Evolutionary conservation across 345 rosid species (phyloP).

Genomic region (Viola odorata): DNA sequence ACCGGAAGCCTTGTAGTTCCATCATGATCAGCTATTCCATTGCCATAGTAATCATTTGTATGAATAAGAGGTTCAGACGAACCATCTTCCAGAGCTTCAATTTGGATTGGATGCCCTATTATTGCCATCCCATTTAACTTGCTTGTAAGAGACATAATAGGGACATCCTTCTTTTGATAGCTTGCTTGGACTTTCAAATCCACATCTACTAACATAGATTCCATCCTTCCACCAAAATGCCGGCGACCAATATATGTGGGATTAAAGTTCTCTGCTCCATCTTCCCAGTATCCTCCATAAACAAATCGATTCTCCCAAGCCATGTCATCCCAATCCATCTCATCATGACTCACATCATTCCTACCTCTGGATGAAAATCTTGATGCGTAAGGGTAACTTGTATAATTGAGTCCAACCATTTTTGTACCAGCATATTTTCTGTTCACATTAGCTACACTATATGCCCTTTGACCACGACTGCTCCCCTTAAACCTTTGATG

Average conservation of each 20-base stretch:
- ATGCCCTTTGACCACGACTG: conserved; percentile 36
- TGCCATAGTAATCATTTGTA: conserved; percentile 32
- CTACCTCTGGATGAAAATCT: conserved; percentile 36
- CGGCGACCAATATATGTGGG: conserved; percentile 33
- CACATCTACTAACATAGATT: conserved; percentile 64
- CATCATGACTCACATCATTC: conserved; percentile 31
- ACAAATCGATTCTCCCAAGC: conserved; percentile 43
- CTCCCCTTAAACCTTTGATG: conserved; percentile 38
- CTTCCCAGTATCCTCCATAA: conserved; percentile 37
- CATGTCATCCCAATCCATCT: conserved; percentile 53
- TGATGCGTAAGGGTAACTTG: conserved; percentile 30
- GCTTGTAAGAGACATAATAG: conserved; percentile 78
- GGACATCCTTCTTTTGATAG: conserved; percentile 70
- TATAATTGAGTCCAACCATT: conserved; percentile 33
- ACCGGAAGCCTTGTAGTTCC: conserved; percentile 50
- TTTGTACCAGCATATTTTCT: conserved; percentile 36
- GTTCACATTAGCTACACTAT: conserved; percentile 38
- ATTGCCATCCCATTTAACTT: conserved; percentile 79
- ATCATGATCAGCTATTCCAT: conserved; percentile 45
- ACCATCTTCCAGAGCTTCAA: conserved; percentile 69
- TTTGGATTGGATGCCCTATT: conserved; percentile 82
- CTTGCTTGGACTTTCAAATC: conserved; percentile 83
- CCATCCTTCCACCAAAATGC: conserved; percentile 36
- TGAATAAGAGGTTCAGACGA: conserved; percentile 51
- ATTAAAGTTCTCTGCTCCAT: conserved; percentile 31